These are phyloP conservation scores for Colletotrichum lupini DNA, from an alignment of 2,329 filamentous ascomycete species.

Conservation along the genomic window DNA sequence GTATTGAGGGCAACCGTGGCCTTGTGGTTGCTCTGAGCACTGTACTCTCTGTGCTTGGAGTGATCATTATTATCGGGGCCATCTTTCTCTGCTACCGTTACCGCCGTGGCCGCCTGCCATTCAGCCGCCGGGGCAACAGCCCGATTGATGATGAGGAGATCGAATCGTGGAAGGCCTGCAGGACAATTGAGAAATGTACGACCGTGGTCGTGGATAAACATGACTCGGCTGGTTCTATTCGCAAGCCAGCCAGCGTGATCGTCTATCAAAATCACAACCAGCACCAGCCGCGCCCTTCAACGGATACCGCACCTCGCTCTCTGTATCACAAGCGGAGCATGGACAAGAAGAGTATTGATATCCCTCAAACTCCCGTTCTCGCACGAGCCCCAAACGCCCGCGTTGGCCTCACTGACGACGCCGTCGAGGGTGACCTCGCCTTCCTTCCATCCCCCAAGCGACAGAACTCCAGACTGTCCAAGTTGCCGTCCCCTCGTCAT, in stretches of 20 bases:
- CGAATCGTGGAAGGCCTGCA: constrained; percentile 66
- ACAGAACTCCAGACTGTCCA: constrained; percentile 64
- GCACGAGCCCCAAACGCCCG: constrained; percentile 72
- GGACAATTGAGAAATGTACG: constrained; percentile 43
- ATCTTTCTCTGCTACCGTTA: constrained; percentile 52
- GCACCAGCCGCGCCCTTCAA: constrained; percentile 23
- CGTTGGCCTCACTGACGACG: constrained; percentile 70
- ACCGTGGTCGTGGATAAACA: constrained; percentile 44
- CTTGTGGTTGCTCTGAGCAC: constrained; percentile 64
- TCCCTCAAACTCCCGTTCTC: constrained; percentile 62
- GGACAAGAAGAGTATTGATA: constrained; percentile 56
- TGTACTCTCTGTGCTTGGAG: constrained; percentile 57
- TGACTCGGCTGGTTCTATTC: constrained; percentile 47
- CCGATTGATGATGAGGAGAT: constrained; percentile 75
- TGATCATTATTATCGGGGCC: constrained; percentile 48
- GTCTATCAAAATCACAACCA: constrained; percentile 56
- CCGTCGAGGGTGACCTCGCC: constrained; percentile 69
- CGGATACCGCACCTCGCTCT: constrained; percentile 25
- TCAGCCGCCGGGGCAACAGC: constrained; percentile 64
- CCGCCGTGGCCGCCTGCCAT: constrained; percentile 48
- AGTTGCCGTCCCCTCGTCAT: constrained; percentile 52
- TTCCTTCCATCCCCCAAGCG: constrained; percentile 66
- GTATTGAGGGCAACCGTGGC: constrained; percentile 47
- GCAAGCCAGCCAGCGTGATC: constrained; percentile 64
- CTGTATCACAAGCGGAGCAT: constrained; percentile 27